Evolutionary conservation across 306 rosid genomes (phyloP), one percentile per base, ranked within the genome.

Genomic region (Begonia peltatifolia): DNA sequence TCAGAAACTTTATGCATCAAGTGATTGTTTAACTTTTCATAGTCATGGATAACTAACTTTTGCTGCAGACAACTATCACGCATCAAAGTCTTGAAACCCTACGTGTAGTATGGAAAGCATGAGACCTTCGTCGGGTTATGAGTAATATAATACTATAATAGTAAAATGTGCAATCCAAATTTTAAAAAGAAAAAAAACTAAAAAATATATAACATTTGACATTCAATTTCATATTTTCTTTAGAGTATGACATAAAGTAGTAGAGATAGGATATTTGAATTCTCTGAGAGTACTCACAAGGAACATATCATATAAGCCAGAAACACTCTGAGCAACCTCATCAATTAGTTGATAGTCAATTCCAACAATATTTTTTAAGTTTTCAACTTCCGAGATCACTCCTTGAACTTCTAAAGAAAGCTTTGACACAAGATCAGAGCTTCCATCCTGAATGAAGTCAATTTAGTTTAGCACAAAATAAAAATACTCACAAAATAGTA

Each of bases 71-170:
- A 65, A 57, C 64, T 62, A 36, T 75, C 71, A 56, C 64, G 50
- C 50, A 74, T 54, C 52, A 59, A 63, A 53, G 74, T 50, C 77
- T 76, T 88, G 51, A 79, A 69, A 75, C 70, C 87, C 96, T 88
- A 75, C 70, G 61, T 38, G 47, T 60, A 56, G 65, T 30, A 55
- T 11, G 55, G 47, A 67, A 10, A 56, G 60, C 36, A 30, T 60
- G 49, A 49, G 46, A 56, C 56, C 9, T 2, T 30, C 8, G 38
- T 30, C 3, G 38, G 8, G 38, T 30, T 4, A 30, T 30, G 38
- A 0, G 38, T 7, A 30, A 9, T 5, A 30, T 5, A 30, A 30
- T 14, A 11, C 1, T 7, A 30, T 30, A 30, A 30, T 14, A 11
- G 14, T 44, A n/a, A 12, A 42, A 44, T 7, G 38, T 30, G 48